phyloP scores from a whole-genome alignment of 1,284 basidiomycete genomes.

The Wolfiporia cocos region DNA sequence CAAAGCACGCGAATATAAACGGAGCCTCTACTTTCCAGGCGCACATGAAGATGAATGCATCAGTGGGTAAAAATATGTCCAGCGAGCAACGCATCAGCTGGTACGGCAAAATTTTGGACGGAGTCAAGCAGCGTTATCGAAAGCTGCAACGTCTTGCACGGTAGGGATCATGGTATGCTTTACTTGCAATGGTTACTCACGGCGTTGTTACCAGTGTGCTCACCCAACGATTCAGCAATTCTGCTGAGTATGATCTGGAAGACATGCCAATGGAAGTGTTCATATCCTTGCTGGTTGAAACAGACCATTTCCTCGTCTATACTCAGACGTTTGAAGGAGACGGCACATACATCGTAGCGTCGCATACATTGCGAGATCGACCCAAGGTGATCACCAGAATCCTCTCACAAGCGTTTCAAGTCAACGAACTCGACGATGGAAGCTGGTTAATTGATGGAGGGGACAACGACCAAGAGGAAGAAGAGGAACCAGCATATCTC shows the following conservation, averaged over 20 bases:
- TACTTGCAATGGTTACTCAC: neutral
- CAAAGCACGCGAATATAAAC: constrained; percentile 11
- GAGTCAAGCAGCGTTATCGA: constrained; percentile 87
- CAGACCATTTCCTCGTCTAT: constrained; percentile 94
- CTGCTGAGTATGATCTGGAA: constrained; percentile 89
- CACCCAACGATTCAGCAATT: constrained; percentile 88
- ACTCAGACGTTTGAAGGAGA: constrained; percentile 87
- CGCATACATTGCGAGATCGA: constrained; percentile 77
- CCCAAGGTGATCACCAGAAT: constrained; percentile 80
- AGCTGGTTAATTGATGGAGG: constrained; percentile 47
- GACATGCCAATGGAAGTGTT: constrained; percentile 77
- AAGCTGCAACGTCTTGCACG: constrained; percentile 92
- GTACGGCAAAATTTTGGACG: constrained; percentile 93
- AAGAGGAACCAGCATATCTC: constrained; percentile 66
- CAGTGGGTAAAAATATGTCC: constrained; percentile 45
- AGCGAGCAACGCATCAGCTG: constrained; percentile 81
- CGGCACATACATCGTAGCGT: constrained; percentile 92
- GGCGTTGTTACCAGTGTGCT: constrained; percentile 46
- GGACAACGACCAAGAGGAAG: constrained; percentile 42
- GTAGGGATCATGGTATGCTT: constrained; percentile 35
- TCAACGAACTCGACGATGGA: constrained; percentile 57
- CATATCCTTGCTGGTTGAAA: constrained; percentile 76
- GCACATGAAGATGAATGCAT: constrained; percentile 16
- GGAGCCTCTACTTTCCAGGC: constrained; percentile 16
- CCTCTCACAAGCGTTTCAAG: constrained; percentile 81